Conservation (phyloP, 2,329 filamentous ascomycete species). For the Fusarium kyushuense region DNA sequence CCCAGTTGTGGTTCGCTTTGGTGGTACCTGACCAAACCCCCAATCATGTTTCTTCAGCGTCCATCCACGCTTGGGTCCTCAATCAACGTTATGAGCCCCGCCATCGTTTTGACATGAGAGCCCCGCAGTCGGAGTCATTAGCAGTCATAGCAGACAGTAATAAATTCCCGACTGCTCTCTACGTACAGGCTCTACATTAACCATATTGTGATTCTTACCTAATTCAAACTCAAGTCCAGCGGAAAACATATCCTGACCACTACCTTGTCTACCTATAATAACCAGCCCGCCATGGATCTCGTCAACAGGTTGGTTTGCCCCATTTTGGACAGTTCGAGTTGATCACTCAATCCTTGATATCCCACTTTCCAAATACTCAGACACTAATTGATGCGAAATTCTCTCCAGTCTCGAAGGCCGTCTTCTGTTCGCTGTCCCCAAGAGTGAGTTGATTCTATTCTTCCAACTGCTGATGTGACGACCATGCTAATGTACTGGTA, state of each 20-base stretch:
- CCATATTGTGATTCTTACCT: conserved; percentile 16
- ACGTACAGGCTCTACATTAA: conserved; percentile 5
- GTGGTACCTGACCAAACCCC: conserved; percentile 35
- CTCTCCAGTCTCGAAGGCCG: conserved; percentile 83
- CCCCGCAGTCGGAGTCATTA: conserved; percentile 47
- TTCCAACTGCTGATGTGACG: neutral
- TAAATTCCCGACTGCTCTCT: conserved; percentile 40
- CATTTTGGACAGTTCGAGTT: neutral
- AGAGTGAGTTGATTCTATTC: conserved; percentile 77
- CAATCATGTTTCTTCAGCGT: conserved; percentile 28
- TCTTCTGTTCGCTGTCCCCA: conserved; percentile 96
- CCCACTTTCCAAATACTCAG: conserved; percentile 7
- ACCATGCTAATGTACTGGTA: conserved; percentile 53
- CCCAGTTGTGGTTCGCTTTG: conserved; percentile 13
- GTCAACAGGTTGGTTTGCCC: conserved; percentile 62
- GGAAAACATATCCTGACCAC: conserved; percentile 8
- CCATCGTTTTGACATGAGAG: conserved; percentile 40
- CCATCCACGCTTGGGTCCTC: conserved; percentile 13
- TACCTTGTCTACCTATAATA: conserved; percentile 9
- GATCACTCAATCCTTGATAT: conserved; percentile 1
- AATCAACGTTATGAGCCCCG: conserved; percentile 35
- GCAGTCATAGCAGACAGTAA: conserved; percentile 40
- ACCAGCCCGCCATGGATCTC: conserved; percentile 60
- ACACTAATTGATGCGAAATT: conserved; percentile 37
- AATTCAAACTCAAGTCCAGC: conserved; percentile 19